Evolutionary conservation across 2,329 filamentous ascomycete genomes (phyloP), one percentile per base, ranked within the genome.

Genomic region (Bipolaris bicolor): DNA sequence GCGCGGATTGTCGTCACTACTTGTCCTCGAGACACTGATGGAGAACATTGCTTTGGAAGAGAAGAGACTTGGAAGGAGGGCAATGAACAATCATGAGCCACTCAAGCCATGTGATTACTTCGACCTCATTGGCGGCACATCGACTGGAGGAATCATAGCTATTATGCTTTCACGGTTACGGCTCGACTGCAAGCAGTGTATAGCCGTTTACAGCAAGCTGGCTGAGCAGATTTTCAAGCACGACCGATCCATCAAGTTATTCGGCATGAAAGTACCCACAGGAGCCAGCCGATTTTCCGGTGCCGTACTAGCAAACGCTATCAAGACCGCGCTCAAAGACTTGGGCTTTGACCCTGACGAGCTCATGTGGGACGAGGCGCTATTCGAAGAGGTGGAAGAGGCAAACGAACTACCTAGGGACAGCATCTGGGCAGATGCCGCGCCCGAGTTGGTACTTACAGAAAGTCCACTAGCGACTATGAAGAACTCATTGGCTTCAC

Each of bases 21-120:
- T 78, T 67, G 75, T 78, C 2, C 70, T 78, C 7, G 70, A 76
- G 16, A 73, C 75, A 20, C 55, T 78, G 29, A 78, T 78, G 76
- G 68, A 76, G 43, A 76, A 65, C 34, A 76, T 78, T 49, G 68
- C 70, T 11, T 58, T 66, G 6, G 74, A 77, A 57, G 76, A 78
- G 55, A 77, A 77, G 61, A 60, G 75, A 49, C 50, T 77, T 29
- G 70, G 70, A 22, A 56, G 68, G 31, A 63, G 75, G 45, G 46
- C 62, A 2, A 60, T 63, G 31, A 67, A 62, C 34, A 64, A 76
- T 26, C 64, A 71, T 36, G 64, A 59, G 7, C 65, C 69, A 3
- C 56, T 77, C 11, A 76, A 67, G 50, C 76, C 76, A 1, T 77
- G 72, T 52, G 76, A 78, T 57, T 78, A 78, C 45, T 78, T 78